Percentiles rank a stretch among this genome's conserved stretches.
Conservation (phyloP, 306 rosid genomes). For the Sicyos baderoa region DNA sequence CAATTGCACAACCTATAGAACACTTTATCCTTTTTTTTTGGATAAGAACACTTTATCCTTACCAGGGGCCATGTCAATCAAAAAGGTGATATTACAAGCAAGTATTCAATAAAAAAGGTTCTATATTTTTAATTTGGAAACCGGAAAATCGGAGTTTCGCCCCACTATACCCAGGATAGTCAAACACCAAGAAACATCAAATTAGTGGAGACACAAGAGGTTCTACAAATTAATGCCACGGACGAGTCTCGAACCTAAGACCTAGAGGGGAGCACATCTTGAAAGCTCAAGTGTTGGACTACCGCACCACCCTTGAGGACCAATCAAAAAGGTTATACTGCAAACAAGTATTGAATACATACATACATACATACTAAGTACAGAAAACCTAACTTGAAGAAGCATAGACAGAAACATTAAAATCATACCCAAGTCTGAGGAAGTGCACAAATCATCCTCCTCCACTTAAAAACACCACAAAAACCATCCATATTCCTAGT, state of each 20-base stretch:
- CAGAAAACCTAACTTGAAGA: conserved; percentile 3
- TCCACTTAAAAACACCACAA: not conserved
- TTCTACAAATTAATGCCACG: too few relatives aligned
- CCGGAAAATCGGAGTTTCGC: too few relatives aligned
- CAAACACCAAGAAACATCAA: too few relatives aligned
- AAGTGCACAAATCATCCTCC: not conserved
- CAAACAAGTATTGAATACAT: conserved; percentile 1
- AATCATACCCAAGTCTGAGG: not conserved
- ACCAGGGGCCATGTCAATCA: not conserved
- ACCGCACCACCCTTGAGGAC: too few relatives aligned
- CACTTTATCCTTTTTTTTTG: not conserved
- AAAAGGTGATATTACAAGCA: not conserved
- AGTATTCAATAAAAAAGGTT: too few relatives aligned
- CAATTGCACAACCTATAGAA: not conserved
- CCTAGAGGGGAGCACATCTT: too few relatives aligned
- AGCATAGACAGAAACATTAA: not conserved
- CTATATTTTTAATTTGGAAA: too few relatives aligned
- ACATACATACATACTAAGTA: not conserved
- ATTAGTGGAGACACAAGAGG: too few relatives aligned
- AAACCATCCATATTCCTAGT: not conserved
- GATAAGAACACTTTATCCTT: not conserved
- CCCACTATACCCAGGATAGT: too few relatives aligned
- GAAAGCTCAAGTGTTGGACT: too few relatives aligned
- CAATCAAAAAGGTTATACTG: too few relatives aligned
- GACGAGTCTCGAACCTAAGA: too few relatives aligned